Percentiles rank a stretch among this genome's conserved stretches.
phyloP scores from a whole-genome alignment of 371 early-diverging fungal species.

The Apophysomyces variabilis region DNA sequence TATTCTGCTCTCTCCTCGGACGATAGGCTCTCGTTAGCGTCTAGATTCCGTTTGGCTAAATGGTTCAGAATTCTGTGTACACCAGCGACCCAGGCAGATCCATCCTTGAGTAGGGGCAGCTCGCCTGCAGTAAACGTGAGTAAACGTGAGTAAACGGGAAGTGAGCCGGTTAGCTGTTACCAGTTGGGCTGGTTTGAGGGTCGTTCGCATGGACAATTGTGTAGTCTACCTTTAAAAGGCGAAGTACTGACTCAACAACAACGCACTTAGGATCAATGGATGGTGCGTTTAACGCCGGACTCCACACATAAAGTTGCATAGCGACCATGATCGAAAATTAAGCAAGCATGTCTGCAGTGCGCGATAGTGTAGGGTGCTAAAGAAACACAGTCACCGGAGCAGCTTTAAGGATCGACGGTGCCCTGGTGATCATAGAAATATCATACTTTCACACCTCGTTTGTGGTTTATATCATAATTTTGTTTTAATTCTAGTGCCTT shows the following conservation, averaged over 20 bases:
- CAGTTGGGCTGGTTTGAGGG: conserved; percentile 62
- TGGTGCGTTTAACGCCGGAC: conserved; percentile 58
- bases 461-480: no score
- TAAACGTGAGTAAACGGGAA: conserved; percentile 6
- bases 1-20: conserved; percentile 56
- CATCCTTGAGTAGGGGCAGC: conserved; percentile 64
- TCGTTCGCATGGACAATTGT: conserved; percentile 58
- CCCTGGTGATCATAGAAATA: no score
- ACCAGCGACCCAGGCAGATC: conserved; percentile 64
- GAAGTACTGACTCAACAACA: conserved; percentile 57
- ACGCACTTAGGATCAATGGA: conserved; percentile 68
- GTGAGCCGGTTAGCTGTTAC: conserved; percentile 26
- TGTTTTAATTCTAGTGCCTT: no score
- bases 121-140: conserved; percentile 46
- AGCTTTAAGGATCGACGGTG: no score
- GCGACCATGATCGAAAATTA: conserved; percentile 21
- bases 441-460: no score
- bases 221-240: conserved; percentile 51
- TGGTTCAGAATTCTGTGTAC: conserved; percentile 57
- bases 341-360: background rate
- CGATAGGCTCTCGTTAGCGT: conserved; percentile 53
- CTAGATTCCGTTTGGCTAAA: conserved; percentile 49
- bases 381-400: conserved; percentile 1
- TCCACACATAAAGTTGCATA: conserved; percentile 63
- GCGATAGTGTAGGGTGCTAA: background rate